Conservation (phyloP, 768 basidiomycete species). For the Leccinum truebloodii region DNA sequence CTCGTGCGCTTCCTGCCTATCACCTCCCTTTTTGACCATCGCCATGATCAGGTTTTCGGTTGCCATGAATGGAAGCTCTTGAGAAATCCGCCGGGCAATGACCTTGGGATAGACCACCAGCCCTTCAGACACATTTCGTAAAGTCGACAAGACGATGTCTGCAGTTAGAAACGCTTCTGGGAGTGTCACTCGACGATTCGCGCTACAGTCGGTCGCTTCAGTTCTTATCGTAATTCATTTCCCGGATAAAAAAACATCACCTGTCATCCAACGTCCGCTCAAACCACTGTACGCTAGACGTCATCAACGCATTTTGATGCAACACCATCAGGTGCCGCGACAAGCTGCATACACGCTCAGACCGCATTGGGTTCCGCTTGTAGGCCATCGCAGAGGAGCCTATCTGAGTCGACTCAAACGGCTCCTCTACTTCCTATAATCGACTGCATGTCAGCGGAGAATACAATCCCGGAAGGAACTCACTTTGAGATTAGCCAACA, state of each 20-base stretch:
- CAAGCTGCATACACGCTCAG: slow-evolving; percentile 94
- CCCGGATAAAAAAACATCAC: slow-evolving; percentile 37
- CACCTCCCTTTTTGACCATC: slow-evolving; percentile 91
- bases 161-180: slow-evolving; percentile 97
- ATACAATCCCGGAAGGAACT: slow-evolving; percentile 2
- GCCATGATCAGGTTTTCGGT: slow-evolving; percentile 99
- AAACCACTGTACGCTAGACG: slow-evolving; percentile 94
- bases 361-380: slow-evolving; percentile 99
- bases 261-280: slow-evolving; percentile 97
- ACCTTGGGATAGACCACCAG: slow-evolving; percentile 99
- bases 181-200: slow-evolving; percentile 93
- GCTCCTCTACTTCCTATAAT: slow-evolving; percentile 90
- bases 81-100: slow-evolving; percentile 86
- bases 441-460: slow-evolving; percentile 3
- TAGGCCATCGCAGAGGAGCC: slow-evolving; percentile 98
- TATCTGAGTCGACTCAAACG: slow-evolving; percentile 98
- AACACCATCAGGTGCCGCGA: slow-evolving; percentile 95
- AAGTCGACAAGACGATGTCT: slow-evolving; percentile 92
- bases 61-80: slow-evolving; percentile 99
- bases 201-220: slow-evolving; percentile 47
- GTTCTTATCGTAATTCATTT: slow-evolving; percentile 1
- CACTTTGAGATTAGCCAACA: slow-evolving; percentile 92
- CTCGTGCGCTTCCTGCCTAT: slow-evolving; percentile 95
- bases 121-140: slow-evolving; percentile 96
- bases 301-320: slow-evolving; percentile 96